Conservation (phyloP, 495 filamentous ascomycete genomes). For the Lepidopterella palustris region DNA sequence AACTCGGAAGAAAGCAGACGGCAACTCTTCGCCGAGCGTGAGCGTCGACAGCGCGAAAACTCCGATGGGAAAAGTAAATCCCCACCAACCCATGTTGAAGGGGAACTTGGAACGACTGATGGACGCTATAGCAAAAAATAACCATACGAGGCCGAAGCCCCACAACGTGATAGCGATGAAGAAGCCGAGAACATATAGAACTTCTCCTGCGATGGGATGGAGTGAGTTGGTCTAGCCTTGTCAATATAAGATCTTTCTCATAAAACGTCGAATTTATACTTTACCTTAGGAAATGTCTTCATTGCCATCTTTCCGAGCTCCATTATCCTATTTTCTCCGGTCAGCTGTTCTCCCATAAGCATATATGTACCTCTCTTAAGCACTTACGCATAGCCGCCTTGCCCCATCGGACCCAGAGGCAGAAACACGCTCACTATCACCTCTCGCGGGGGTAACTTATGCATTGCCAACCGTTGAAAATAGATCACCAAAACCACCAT, state of each 20-base stretch:
- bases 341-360: not conserved
- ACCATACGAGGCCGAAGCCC: conserved; percentile 57
- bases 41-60: conserved; percentile 49
- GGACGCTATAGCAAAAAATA: conserved; percentile 49
- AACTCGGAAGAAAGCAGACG: conserved; percentile 49
- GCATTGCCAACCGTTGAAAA: conserved; percentile 51
- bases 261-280: not conserved
- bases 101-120: conserved; percentile 46
- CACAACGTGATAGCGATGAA: conserved; percentile 50
- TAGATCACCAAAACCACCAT: conserved; percentile 53
- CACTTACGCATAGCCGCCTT: conserved; percentile 48
- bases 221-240: conserved; percentile 40
- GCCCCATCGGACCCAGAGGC: conserved; percentile 54
- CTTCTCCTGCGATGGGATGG: conserved; percentile 40
- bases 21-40: conserved; percentile 45
- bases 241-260: not conserved
- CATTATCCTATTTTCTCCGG: conserved; percentile 36
- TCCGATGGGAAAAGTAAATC: conserved; percentile 55
- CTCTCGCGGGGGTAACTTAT: conserved; percentile 52
- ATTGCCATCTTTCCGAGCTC: conserved; percentile 49
- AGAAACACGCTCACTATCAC: conserved; percentile 57
- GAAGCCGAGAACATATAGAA: conserved; percentile 50
- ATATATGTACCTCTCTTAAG: not conserved
- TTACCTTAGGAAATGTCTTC: conserved; percentile 40
- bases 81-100: conserved; percentile 66